Conservation (phyloP, 2,329 filamentous ascomycete genomes). For the Botrytis squamosa region DNA sequence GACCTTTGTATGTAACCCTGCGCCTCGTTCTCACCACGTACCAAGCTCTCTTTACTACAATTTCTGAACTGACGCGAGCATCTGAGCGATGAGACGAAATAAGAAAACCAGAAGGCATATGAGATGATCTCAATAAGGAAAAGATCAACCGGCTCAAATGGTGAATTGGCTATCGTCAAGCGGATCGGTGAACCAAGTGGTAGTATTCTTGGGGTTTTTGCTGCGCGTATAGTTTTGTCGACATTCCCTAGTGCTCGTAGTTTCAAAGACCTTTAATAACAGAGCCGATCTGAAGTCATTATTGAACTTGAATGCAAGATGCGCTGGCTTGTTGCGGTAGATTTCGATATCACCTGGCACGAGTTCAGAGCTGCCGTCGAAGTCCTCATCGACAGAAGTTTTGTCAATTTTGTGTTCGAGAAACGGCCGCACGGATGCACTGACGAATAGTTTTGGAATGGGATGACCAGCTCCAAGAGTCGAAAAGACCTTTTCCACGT, state of each 20-base stretch:
- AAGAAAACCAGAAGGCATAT: too few relatives aligned
- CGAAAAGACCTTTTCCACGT: conserved; percentile 12
- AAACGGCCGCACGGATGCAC: conserved; percentile 6
- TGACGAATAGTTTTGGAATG: conserved; percentile 20
- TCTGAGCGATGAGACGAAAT: neutral
- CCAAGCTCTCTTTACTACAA: neutral
- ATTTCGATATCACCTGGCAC: neutral
- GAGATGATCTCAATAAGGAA: neutral
- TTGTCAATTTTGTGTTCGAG: neutral
- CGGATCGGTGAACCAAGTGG: conserved; percentile 5
- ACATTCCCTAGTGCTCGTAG: neutral
- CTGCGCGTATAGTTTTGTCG: neutral
- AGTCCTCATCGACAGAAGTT: neutral
- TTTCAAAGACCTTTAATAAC: neutral
- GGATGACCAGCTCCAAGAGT: neutral
- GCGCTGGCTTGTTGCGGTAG: neutral
- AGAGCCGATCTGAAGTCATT: neutral
- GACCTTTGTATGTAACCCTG: too few relatives aligned
- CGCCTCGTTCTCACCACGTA: too few relatives aligned
- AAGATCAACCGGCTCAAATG: neutral
- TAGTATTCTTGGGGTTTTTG: neutral
- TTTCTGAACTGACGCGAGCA: neutral
- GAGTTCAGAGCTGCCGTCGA: neutral
- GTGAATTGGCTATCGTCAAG: conserved; percentile 13
- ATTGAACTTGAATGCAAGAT: neutral